Base-by-base conservation (phyloP, 805 yeast species). In the Metschnikowia continentalis region DNA sequence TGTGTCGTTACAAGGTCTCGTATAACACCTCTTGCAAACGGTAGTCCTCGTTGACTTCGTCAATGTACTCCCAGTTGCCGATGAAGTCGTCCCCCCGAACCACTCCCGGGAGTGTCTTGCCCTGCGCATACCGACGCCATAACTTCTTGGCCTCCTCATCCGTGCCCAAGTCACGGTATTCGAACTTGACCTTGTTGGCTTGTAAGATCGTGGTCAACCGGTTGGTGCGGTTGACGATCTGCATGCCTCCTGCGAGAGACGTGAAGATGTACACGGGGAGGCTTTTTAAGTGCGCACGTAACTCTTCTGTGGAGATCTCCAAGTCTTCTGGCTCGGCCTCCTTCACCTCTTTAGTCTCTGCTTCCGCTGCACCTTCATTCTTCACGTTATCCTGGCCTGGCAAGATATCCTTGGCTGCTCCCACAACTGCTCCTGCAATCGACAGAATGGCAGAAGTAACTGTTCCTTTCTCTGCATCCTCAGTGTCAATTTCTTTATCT, bases 231-330 rank as follows among this genome's bases (percentile, higher is more conserved):
- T 85, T 79, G 55, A 84, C 80, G 66, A 91, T 81, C 64, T 86
- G 87, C 78, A 82, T 84, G 1, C 94, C 95, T 26, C 96, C 95
- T 0, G 96, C 92, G 41, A 90, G 73, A 0, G 97, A 91, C 0
- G 97, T 90, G 70, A 76, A 90, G 23, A 90, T 65, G 65, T 81
- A 89, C 20, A 90, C 83, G 2, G 94, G 91, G 51, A 65, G 71
- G n/a, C 75, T 61, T 53, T 73, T 71, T 44, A 73, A 61, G 55
- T 74, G 76, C 57, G 69, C 69, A 45, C 75, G 70, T 42, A 72
- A 58, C 48, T 74, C 78, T 53, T 72, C 77, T 5, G 76, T 71
- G 6, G 75, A 67, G 5, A 74, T 60, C 26, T 69, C 69, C 22
- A 68, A 65, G 19, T 62, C 63, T 11, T 65, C 72, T 5, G 55